phyloP scores from a whole-genome alignment of 163 green algal species.

The Scenedesmus sp. region DNA sequence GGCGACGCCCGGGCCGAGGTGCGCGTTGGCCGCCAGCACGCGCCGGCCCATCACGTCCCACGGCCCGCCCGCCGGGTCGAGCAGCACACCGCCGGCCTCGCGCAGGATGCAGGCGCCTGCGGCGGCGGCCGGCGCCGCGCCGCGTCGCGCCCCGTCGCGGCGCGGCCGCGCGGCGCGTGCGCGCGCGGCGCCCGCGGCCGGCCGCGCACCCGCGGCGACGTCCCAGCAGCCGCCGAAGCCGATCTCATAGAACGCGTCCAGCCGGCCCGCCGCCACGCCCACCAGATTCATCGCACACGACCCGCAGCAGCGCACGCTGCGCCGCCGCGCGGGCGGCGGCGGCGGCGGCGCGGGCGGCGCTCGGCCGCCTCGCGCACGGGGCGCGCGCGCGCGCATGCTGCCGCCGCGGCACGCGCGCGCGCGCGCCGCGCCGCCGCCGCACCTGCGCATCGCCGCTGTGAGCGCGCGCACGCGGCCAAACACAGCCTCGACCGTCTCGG shows the following conservation, averaged over 20 bases:
- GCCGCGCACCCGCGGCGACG: constrained; percentile 69
- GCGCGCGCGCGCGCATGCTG: background rate
- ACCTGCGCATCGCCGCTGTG: constrained; percentile 40
- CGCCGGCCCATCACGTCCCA: constrained; percentile 86
- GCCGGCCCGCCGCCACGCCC: constrained; percentile 81
- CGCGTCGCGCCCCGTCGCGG: too few species aligned
- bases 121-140: constrained; percentile 46
- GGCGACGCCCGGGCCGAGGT: constrained; percentile 63
- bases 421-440: background rate
- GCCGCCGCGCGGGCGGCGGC: background rate
- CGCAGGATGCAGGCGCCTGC: constrained; percentile 80
- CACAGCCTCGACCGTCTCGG: constrained; percentile 72
- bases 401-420: too few species aligned
- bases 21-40: constrained; percentile 81
- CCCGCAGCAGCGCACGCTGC: constrained; percentile 79
- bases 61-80: constrained; percentile 81
- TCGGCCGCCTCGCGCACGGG: background rate
- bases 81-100: constrained; percentile 86
- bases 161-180: too few species aligned
- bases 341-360: background rate
- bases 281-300: constrained; percentile 95
- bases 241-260: constrained; percentile 94
- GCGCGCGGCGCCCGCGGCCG: too few species aligned
- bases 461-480: constrained; percentile 73
- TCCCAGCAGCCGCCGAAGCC: constrained; percentile 97